These are phyloP conservation scores for Batrachochytrium dendrobatidis DNA, from an alignment of 371 early-diverging fungal species.

Conservation along the genomic window DNA sequence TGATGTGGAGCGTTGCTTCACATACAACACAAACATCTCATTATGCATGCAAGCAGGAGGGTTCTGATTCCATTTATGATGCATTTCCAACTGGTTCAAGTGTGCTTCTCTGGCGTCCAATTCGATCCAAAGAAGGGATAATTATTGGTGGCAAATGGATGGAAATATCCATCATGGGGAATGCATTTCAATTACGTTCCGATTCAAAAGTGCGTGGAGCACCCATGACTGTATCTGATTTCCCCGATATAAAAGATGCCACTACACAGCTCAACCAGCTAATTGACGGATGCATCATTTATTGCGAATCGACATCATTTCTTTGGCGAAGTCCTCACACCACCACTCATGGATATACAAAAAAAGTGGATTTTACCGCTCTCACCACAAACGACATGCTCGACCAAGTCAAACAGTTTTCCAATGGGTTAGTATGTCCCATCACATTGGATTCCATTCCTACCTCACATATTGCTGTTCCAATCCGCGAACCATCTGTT, in stretches of 20 bases:
- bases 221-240: not conserved
- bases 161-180: not conserved
- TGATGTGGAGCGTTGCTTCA: too few species aligned
- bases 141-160: conserved; percentile 1
- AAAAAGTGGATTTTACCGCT: not conserved
- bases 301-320: not conserved
- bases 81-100: not conserved
- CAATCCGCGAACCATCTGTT: not conserved
- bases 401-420: not conserved
- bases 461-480: not conserved
- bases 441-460: not conserved
- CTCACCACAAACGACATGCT: not conserved
- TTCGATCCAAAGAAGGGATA: not conserved
- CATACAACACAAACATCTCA: too few species aligned
- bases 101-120: not conserved
- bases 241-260: not conserved
- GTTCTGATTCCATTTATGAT: not conserved
- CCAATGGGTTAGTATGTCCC: not conserved
- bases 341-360: not conserved
- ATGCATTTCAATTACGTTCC: not conserved
- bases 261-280: not conserved
- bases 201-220: not conserved
- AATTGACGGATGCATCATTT: not conserved
- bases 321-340: not conserved
- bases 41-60: too few species aligned